phyloP scores from a whole-genome alignment of 768 basidiomycete species.

The Gloeostereum incarnatum region DNA sequence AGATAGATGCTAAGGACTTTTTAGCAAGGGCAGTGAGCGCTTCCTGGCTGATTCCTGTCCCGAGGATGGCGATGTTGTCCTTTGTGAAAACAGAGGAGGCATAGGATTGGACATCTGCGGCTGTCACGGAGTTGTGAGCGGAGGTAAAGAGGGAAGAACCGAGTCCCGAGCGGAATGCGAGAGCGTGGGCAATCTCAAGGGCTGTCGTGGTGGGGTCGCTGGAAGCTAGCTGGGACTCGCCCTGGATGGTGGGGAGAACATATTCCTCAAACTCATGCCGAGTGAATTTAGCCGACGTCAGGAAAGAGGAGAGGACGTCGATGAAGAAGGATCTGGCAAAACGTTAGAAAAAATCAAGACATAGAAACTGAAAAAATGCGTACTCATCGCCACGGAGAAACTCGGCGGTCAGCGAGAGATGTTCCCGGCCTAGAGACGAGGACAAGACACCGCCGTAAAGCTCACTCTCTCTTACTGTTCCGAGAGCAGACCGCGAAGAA shows the following conservation, averaged over 20 bases:
- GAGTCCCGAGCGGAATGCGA: slow-evolving; percentile 93
- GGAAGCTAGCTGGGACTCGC: slow-evolving; percentile 56
- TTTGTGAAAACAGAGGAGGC: slow-evolving; percentile 68
- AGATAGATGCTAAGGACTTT: slow-evolving; percentile 44
- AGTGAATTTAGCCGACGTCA: slow-evolving; percentile 76
- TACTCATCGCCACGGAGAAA: slow-evolving; percentile 91
- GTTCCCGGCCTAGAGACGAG: slow-evolving; percentile 75
- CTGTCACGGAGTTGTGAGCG: slow-evolving; percentile 52
- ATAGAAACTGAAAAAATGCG: not conserved
- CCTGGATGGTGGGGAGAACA: slow-evolving; percentile 59
- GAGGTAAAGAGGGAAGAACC: slow-evolving; percentile 84
- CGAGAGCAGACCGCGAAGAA: slow-evolving; percentile 76
- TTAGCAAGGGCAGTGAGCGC: slow-evolving; percentile 65
- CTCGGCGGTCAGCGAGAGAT: slow-evolving; percentile 89
- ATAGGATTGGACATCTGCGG: slow-evolving; percentile 64
- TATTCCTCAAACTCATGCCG: slow-evolving; percentile 72
- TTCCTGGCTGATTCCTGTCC: slow-evolving; percentile 73
- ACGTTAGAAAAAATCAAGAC: slow-evolving; percentile 1
- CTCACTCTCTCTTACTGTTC: slow-evolving; percentile 87
- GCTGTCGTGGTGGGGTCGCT: slow-evolving; percentile 60
- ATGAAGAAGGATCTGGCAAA: slow-evolving; percentile 74
- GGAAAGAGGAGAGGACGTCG: slow-evolving; percentile 75
- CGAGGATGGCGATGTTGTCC: slow-evolving; percentile 78
- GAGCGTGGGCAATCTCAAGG: slow-evolving; percentile 77
- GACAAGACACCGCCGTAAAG: slow-evolving; percentile 90